Base-by-base conservation (phyloP, 2,329 filamentous ascomycete genomes). In the Juglanconis oblonga region DNA sequence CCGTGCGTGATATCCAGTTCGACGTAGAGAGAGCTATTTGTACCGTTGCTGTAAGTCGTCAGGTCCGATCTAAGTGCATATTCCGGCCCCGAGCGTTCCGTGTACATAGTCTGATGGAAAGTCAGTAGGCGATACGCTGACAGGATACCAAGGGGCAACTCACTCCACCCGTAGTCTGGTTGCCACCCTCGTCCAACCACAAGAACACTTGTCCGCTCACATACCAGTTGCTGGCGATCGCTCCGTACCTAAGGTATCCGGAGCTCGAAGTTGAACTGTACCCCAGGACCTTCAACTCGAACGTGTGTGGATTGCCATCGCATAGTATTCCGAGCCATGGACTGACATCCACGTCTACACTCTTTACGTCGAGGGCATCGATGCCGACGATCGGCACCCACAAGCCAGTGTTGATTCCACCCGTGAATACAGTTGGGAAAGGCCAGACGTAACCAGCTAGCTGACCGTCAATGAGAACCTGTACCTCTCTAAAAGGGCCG, bases 321-420 rank as follows among this genome's bases (percentile, higher is more conserved):
- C 83, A 87, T 0, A 95, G 78, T 1, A 88, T 61, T 0, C 88
- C 85, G 3, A 95, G 76, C 78, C 88, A 94, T 0, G 90, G 87
- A 1, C 90, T 88, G 49, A 95, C 86, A 68, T 96, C 91, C 64
- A 96, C 90, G 69, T 94, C 89, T 63, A 91, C 86, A 70, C 95
- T 90, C 48, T 83, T 79, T 31, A 95, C 77, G 68, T 95, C 90
- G 69, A 91, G 95, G 0, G 90, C 85, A 67, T 95, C 87, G 29
- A 90, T 85, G 1, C 90, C 90, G 3, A 90, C 90, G 56, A 94
- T 81, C 0, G 91, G 91, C 6, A 90, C 80, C 82, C 92, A 92
- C 44, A 95, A 81, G 1, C 86, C 85, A 4, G 90, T 90, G 1
- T 88, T 87, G 7, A 95, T 79, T 1, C 91, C 91, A 2, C 91